These are phyloP conservation scores for Eimeria sp. DNA, from an alignment of 169 alveolate genomes.

Conservation along the genomic window DNA sequence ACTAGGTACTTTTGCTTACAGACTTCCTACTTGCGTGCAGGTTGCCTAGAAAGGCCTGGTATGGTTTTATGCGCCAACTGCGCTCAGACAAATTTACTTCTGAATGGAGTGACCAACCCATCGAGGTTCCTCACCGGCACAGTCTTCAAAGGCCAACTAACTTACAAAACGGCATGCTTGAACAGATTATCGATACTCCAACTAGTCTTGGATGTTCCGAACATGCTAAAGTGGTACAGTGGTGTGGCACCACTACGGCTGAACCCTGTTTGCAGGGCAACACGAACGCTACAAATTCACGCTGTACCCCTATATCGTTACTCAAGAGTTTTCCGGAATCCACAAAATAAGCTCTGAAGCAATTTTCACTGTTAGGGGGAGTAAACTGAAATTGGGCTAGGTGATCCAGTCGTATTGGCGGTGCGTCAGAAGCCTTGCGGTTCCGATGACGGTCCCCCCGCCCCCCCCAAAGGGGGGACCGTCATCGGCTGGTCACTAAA, in stretches of 20 bases:
- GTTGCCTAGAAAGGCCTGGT: no score
- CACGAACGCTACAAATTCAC: not conserved
- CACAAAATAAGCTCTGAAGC: not conserved
- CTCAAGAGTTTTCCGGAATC: not conserved
- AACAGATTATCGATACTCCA: not conserved
- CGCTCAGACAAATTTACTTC: no score
- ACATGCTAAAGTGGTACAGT: not conserved
- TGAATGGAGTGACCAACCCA: not conserved
- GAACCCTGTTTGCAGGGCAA: not conserved
- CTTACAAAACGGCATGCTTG: not conserved
- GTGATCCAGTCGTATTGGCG: not conserved
- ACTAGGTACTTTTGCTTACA: no score
- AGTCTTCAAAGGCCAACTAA: not conserved
- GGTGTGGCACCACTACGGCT: no score
- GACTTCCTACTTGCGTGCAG: no score
- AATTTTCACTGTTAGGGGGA: not conserved
- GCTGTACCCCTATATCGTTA: not conserved
- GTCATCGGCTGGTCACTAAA: not conserved
- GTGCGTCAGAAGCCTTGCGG: not conserved
- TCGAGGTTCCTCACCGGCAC: no score
- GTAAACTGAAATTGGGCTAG: not conserved
- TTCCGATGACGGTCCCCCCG: no score
- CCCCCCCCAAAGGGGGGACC: no score
- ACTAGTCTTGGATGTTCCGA: not conserved
- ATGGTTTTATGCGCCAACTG: no score